Base-by-base conservation (phyloP, 768 basidiomycete genomes). In the Clathrus columnatus region DNA sequence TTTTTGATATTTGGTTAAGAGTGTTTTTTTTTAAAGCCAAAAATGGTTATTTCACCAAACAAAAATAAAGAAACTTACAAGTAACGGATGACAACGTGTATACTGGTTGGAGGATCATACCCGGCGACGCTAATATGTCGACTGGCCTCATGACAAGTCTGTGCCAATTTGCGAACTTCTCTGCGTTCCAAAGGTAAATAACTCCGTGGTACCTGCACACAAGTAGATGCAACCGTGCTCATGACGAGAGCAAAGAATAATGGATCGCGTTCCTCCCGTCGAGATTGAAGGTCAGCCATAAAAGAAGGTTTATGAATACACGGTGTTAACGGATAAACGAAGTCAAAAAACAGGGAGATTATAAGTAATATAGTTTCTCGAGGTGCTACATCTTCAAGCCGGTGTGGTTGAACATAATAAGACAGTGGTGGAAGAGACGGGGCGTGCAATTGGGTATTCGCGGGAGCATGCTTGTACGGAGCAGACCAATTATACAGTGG, bases 281-380 rank as follows among this genome's bases (percentile, higher is more conserved):
- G 80, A 0, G 81, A 74, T 59, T 85, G 82, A 27, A 96, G 73
- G 70, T 92, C 92, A n/a, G 87, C 85, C 81, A 91, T 85, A 67
- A 93, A 93, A 1, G 87, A 88, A 24, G 90, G 90, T 64, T 87
- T 87, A 72, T 96, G 93, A 44, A 96, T 72, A 67, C 88, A 91
- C 5, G 92, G 92, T 7, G 89, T 94, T 28, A 95, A 76, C 7
- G 89, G 87, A 68, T 92, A 92, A 48, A 94, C 89, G 65, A 90
- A 95, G 67, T 94, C 92, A 66, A 94, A 95, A 72, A 91, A 96
- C 11, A 94, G 79, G 36, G 85, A 78, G 59, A 93, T 83, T 61
- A 95, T 87, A 57, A 88, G 80, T 41, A 81, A 80, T 48, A 93
- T 83, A 5, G 84, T 86, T 56, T 88, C 85, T 51, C 88, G 77